Evolutionary conservation across 352 stramenopile species (phyloP).

Genomic region (Phytophthora meadii): DNA sequence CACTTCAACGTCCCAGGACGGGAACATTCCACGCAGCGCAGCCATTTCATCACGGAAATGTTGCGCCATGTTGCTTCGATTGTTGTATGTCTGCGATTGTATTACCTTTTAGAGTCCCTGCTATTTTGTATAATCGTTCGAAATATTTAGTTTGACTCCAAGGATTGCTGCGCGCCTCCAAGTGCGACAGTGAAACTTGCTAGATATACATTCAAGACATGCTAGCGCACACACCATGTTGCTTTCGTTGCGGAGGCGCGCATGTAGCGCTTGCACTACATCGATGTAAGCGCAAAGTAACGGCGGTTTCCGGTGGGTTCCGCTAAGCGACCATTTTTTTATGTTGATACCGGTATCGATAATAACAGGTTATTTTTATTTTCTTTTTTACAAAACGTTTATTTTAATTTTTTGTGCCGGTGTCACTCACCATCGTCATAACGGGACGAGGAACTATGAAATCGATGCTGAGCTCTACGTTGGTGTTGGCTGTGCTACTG

Average conservation of each 20-base stretch:
- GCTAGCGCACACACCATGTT: too few relatives aligned
- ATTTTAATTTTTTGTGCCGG: neutral
- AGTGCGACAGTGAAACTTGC: too few relatives aligned
- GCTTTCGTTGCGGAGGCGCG: too few relatives aligned
- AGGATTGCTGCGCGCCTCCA: too few relatives aligned
- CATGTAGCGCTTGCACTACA: too few relatives aligned
- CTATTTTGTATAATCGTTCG: too few relatives aligned
- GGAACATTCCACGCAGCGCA: slow-evolving; percentile 79
- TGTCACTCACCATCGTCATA: slow-evolving; percentile 22
- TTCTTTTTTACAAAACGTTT: slow-evolving; percentile 1
- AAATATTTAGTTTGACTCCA: too few relatives aligned
- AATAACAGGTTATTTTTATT: slow-evolving; percentile 2
- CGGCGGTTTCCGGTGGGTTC: too few relatives aligned
- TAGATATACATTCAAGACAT: too few relatives aligned
- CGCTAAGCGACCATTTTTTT: neutral
- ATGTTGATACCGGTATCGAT: slow-evolving; percentile 20
- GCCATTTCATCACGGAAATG: slow-evolving; percentile 67
- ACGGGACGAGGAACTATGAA: slow-evolving; percentile 22
- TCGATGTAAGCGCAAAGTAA: too few relatives aligned
- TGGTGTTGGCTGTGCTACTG: slow-evolving; percentile 32
- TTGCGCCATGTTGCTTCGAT: slow-evolving; percentile 54
- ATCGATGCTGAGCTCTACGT: slow-evolving; percentile 16
- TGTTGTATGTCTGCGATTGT: slow-evolving; percentile 6
- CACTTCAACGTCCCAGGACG: slow-evolving; percentile 67
- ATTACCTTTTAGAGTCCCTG: too few relatives aligned